Evolutionary conservation across 148 eudicot species (phyloP).

Genomic region (Rhododendron kiyosumense): DNA sequence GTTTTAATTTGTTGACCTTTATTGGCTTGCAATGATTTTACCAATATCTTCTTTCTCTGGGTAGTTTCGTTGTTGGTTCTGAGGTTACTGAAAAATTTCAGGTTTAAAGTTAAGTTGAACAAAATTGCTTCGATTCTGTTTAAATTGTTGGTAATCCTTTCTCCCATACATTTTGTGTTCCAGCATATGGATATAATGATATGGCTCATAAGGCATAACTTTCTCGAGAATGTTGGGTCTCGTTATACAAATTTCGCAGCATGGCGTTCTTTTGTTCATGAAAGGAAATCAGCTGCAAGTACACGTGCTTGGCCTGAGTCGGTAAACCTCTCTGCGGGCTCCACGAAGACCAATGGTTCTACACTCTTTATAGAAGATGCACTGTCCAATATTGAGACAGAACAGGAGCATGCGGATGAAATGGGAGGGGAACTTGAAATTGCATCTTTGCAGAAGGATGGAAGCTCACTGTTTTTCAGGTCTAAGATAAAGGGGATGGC

Average conservation of each 20-base stretch:
- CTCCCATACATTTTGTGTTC: slow-evolving; percentile 13
- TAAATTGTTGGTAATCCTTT: not conserved
- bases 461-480: slow-evolving; percentile 49
- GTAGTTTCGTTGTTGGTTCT: not conserved
- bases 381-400: slow-evolving; percentile 69
- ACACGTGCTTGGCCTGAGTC: slow-evolving; percentile 82
- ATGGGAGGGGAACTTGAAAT: slow-evolving; percentile 49
- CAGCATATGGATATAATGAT: slow-evolving; percentile 94
- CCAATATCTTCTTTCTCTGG: not conserved
- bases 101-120: not conserved
- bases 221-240: slow-evolving; percentile 62
- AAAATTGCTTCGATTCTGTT: not conserved
- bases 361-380: slow-evolving; percentile 95
- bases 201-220: slow-evolving; percentile 83
- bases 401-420: slow-evolving; percentile 39
- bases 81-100: not conserved
- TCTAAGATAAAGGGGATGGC: slow-evolving; percentile 63
- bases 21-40: not conserved
- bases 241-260: slow-evolving; percentile 38
- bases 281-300: slow-evolving; percentile 74
- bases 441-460: slow-evolving; percentile 62
- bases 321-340: slow-evolving; percentile 33
- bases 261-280: slow-evolving; percentile 62
- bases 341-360: slow-evolving; percentile 25
- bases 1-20: not conserved